Evolutionary conservation across 306 rosid species (phyloP).

Genomic region (Dalbergia cultrata): DNA sequence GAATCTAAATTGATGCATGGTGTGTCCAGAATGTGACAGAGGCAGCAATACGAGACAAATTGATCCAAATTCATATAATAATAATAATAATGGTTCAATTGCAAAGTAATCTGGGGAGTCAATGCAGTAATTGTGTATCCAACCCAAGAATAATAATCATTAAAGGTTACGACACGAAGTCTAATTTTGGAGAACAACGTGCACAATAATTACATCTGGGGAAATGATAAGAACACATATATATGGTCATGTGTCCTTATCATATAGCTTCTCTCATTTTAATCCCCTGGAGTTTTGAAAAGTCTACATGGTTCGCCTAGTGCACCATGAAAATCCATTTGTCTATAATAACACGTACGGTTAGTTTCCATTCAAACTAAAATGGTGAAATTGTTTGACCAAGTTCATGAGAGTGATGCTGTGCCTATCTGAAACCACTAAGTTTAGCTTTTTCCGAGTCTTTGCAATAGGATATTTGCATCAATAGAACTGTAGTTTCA

Average conservation of each 20-base stretch:
- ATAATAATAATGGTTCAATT: conserved; percentile 16
- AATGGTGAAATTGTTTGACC: conserved; percentile 51
- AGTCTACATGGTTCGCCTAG: no score
- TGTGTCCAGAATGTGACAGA: conserved; percentile 43
- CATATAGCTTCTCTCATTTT: neutral
- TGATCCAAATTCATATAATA: neutral
- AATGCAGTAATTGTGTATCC: conserved; percentile 42
- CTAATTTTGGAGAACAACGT: conserved; percentile 22
- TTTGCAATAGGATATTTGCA: conserved; percentile 22
- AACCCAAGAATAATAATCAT: conserved; percentile 30
- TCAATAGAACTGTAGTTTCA: conserved; percentile 33
- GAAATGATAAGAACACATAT: conserved; percentile 21
- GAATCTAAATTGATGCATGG: conserved; percentile 24
- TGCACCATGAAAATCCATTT: no score
- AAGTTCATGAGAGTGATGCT: conserved; percentile 51
- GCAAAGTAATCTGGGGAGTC: conserved; percentile 40
- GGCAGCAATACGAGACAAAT: conserved; percentile 44
- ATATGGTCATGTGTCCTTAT: conserved; percentile 24
- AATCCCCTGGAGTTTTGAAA: neutral
- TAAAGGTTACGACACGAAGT: conserved; percentile 34
- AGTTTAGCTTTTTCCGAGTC: conserved; percentile 3
- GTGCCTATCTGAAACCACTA: conserved; percentile 61
- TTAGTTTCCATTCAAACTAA: conserved; percentile 49
- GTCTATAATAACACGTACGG: conserved; percentile 17
- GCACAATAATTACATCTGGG: conserved; percentile 27